Evolutionary conservation across 345 rosid species (phyloP).

Genomic region (Euclidium syriacum): DNA sequence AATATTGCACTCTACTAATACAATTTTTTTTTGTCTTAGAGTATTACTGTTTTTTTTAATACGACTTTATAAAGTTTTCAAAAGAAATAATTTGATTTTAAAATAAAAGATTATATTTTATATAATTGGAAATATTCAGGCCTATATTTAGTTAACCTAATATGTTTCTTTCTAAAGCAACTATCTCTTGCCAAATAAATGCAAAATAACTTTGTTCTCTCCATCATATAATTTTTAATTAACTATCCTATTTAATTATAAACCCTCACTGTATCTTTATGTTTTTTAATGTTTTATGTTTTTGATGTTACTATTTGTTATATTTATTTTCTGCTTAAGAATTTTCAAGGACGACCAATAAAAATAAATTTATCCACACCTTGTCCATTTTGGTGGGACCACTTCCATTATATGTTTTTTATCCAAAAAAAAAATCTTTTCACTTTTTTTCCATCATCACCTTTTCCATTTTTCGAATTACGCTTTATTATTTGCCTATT

Average conservation of each 20-base stretch:
- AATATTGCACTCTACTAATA: background rate
- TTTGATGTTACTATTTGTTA: background rate
- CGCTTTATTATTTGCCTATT: background rate
- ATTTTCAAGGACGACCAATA: constrained; percentile 17
- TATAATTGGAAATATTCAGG: background rate
- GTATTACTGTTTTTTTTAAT: no score
- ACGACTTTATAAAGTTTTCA: background rate
- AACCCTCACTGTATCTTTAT: background rate
- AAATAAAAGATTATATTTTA: background rate
- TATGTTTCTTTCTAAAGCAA: background rate
- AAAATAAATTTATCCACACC: constrained; percentile 19
- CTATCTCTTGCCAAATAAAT: background rate
- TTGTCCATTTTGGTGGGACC: constrained; percentile 22
- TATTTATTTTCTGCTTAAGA: background rate
- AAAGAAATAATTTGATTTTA: background rate
- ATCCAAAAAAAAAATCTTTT: background rate
- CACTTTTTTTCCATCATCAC: constrained; percentile 2
- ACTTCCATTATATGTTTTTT: background rate
- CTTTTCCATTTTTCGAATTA: background rate
- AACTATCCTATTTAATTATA: background rate
- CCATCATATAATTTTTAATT: no score
- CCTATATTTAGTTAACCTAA: constrained; percentile 10
- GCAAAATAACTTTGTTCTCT: no score
- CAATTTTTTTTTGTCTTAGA: background rate
- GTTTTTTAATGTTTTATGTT: no score